These are phyloP conservation scores for Arthrobotrys pseudoclavata DNA, from an alignment of 2,329 filamentous ascomycete species.

Conservation along the genomic window DNA sequence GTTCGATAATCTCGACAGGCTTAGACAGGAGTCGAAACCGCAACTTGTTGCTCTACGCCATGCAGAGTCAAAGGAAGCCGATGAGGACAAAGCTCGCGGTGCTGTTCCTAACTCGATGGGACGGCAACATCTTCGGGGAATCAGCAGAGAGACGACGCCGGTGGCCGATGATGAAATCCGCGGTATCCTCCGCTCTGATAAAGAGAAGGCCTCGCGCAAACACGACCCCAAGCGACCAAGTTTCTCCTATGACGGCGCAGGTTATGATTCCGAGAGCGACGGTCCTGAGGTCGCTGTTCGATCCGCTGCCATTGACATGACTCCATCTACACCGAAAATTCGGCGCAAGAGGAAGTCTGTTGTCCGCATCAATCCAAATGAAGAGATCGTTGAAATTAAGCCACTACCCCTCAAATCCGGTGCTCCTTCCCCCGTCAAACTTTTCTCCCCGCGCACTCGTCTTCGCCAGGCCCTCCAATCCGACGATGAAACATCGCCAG, in stretches of 20 bases:
- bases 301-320: constrained; percentile 34
- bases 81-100: not conserved
- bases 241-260: constrained; percentile 13
- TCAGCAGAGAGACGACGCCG: constrained; percentile 11
- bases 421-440: constrained; percentile 35
- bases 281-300: not conserved
- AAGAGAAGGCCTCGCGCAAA: not conserved
- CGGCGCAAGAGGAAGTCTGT: constrained; percentile 34
- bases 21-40: constrained; percentile 17
- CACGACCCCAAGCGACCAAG: not conserved
- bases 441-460: constrained; percentile 40
- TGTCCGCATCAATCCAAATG: constrained; percentile 1
- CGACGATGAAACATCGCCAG: constrained; percentile 36
- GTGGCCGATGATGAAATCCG: constrained; percentile 7
- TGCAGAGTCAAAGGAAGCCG: not conserved
- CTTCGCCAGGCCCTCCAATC: constrained; percentile 34
- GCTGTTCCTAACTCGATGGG: not conserved
- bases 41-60: constrained; percentile 22
- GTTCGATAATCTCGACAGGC: constrained; percentile 23
- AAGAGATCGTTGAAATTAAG: constrained; percentile 26
- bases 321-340: constrained; percentile 46
- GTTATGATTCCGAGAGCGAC: constrained; percentile 25
- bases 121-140: not conserved
- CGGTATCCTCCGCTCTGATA: not conserved
- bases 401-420: constrained; percentile 7